phyloP scores from a whole-genome alignment of 2,329 filamentous ascomycete genomes.

The Sporothrix pallida region DNA sequence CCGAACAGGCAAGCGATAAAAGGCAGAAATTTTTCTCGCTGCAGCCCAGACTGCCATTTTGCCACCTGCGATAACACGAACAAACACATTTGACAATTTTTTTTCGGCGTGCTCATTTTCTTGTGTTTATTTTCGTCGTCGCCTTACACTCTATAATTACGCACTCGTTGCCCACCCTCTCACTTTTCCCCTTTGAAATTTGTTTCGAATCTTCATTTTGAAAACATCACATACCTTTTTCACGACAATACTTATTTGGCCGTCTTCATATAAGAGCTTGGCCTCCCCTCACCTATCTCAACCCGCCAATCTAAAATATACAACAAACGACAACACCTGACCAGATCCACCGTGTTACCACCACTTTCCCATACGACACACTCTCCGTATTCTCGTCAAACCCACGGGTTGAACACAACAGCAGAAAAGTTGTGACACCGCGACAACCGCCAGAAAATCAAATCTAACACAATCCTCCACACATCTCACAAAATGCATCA shows the following conservation, averaged over 20 bases:
- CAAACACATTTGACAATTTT: conserved; percentile 10
- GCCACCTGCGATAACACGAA: conserved; percentile 35
- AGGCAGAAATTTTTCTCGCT: conserved; percentile 28
- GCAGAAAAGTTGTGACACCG: conserved; percentile 16
- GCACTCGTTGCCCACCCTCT: conserved; percentile 24
- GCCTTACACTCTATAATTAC: conserved; percentile 25
- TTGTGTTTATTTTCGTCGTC: conserved; percentile 23
- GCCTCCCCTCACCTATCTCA: background rate
- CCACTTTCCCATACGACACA: background rate
- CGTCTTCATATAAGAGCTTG: conserved; percentile 2
- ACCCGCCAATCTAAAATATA: conserved; percentile 20
- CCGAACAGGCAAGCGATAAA: conserved; percentile 35
- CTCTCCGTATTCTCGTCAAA: conserved; percentile 21
- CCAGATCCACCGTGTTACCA: conserved; percentile 5
- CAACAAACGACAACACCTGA: conserved; percentile 22
- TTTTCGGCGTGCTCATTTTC: conserved; percentile 14
- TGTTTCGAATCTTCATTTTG: background rate
- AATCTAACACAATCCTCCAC: conserved; percentile 32
- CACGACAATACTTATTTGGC: background rate
- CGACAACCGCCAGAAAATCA: background rate
- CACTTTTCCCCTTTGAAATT: background rate
- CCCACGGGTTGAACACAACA: conserved; percentile 15
- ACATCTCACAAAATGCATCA: conserved; percentile 57
- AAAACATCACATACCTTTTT: background rate
- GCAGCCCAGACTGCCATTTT: conserved; percentile 31